Evolutionary conservation across 306 rosid species (phyloP), one percentile per base, ranked within the genome.

Genomic region (Carpinus viminea): DNA sequence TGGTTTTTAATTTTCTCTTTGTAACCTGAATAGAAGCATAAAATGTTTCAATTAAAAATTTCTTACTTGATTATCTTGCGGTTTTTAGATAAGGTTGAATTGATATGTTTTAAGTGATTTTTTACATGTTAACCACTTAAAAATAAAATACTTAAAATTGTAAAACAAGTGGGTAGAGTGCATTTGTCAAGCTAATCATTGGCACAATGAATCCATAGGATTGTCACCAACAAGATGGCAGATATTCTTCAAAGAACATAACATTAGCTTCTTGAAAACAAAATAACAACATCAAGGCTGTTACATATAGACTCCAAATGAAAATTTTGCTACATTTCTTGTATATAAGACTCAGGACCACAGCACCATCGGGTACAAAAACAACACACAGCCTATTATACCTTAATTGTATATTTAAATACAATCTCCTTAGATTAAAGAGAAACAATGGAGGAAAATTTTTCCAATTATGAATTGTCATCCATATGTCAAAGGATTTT

Each of bases 401-500:
- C 26, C 55, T 21, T 47, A 47, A 28, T 13, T 8, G 12, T 47
- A 71, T 48, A 16, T 16, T 47, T 51, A 50, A 68, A 26, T 71
- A 21, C 48, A 41, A 68, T 41, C 50, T n/a, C 41, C 57, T 70
- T 48, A 2, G 24, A 54, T 72, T 55, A 17, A 76, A 18, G 21
- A 55, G 47, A 76, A 79, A 66, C 81, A 76, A 20, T 52, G 65
- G 16, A 51, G 48, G 45, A 72, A 70, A 55, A 36, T 60, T 20
- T 53, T 57, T 62, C 50, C 2, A 21, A 20, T 50, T 74, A 74
- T 24, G 5, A 36, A 28, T 43, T 48, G 24, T 51, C 74, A 48
- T 59, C 77, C 24, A 72, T 56, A 24, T 65, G 78, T 92, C 85
- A 93, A 70, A 87, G 93, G 70, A 93, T 38, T 85, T 90, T 93